These are phyloP conservation scores for Bimuria novae-zelandiae DNA, from an alignment of 2,329 filamentous ascomycete genomes.

Conservation along the genomic window DNA sequence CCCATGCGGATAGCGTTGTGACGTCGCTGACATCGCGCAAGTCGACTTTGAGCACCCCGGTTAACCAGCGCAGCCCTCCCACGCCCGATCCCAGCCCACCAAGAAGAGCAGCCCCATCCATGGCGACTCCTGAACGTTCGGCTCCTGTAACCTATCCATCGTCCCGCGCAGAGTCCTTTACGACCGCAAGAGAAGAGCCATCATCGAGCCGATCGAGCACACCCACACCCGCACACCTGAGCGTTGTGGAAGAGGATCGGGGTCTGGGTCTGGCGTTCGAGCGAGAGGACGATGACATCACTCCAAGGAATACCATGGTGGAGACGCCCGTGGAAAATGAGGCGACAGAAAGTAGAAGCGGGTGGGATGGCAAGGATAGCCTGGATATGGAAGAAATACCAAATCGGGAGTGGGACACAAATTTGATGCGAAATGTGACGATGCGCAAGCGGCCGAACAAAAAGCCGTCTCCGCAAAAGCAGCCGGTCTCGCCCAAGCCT, in stretches of 20 bases:
- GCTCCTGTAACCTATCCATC: conserved; percentile 45
- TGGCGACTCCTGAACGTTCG: conserved; percentile 28
- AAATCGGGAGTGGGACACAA: conserved; percentile 47
- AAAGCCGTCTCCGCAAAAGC: conserved; percentile 28
- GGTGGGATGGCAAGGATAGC: conserved; percentile 22
- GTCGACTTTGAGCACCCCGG: conserved; percentile 48
- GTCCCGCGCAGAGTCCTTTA: conserved; percentile 52
- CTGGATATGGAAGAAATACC: conserved; percentile 32
- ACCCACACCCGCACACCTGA: conserved; percentile 32
- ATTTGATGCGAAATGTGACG: conserved; percentile 49
- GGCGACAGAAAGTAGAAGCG: conserved; percentile 18
- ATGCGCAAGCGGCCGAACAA: conserved; percentile 42
- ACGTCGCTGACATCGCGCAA: conserved; percentile 46
- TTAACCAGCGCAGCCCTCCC: conserved; percentile 47
- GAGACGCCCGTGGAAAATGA: conserved; percentile 9
- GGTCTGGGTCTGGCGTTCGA: conserved; percentile 45
- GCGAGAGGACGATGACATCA: conserved; percentile 34
- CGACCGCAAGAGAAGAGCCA: conserved; percentile 51
- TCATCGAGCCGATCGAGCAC: conserved; percentile 35
- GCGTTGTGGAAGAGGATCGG: conserved; percentile 36
- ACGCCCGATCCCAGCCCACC: conserved; percentile 45
- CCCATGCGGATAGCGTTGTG: conserved; percentile 48
- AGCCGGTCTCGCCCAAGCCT: conserved; percentile 8
- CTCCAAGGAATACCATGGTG: conserved; percentile 33
- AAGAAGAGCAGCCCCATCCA: conserved; percentile 28